A percentile compares a stretch with the other conserved stretches of the same genome.
Conservation (phyloP, 345 rosid species). For the Rhodamnia argentea region DNA sequence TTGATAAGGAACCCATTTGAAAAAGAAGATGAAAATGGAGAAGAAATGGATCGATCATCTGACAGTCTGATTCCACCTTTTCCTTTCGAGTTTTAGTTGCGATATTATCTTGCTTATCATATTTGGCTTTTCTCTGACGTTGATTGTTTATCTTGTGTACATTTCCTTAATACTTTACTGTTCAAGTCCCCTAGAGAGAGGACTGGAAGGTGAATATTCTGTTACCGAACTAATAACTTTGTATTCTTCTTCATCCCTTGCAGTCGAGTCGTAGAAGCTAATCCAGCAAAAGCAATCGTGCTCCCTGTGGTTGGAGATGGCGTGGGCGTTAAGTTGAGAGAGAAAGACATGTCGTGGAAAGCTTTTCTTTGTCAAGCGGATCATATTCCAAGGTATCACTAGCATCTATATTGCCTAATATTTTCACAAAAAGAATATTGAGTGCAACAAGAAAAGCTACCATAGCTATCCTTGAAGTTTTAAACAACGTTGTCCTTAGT, state of each 20-base stretch:
- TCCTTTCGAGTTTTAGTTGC: not conserved
- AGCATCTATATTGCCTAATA: not conserved
- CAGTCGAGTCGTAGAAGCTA: conserved; percentile 85
- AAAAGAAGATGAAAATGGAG: not conserved
- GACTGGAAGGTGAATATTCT: not conserved
- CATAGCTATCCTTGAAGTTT: not conserved
- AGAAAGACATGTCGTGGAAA: conserved; percentile 62
- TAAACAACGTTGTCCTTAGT: too few relatives aligned
- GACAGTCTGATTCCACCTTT: not conserved
- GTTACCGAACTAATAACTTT: not conserved
- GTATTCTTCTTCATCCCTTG: not conserved
- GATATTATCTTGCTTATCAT: not conserved
- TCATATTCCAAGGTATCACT: conserved; percentile 35
- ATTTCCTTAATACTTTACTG: not conserved
- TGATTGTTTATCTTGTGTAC: not conserved
- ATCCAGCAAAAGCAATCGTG: conserved; percentile 57
- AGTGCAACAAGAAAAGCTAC: not conserved
- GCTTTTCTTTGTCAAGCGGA: conserved; percentile 38
- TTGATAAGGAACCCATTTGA: not conserved
- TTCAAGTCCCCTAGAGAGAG: not conserved
- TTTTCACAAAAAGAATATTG: not conserved
- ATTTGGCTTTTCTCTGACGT: not conserved
- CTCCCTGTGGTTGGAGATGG: conserved; percentile 48
- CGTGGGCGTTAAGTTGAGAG: conserved; percentile 41
- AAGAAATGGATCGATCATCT: not conserved